Percentiles rank a stretch among this genome's conserved stretches.
phyloP scores from a whole-genome alignment of 306 rosid species.

The Carpinus viminea region DNA sequence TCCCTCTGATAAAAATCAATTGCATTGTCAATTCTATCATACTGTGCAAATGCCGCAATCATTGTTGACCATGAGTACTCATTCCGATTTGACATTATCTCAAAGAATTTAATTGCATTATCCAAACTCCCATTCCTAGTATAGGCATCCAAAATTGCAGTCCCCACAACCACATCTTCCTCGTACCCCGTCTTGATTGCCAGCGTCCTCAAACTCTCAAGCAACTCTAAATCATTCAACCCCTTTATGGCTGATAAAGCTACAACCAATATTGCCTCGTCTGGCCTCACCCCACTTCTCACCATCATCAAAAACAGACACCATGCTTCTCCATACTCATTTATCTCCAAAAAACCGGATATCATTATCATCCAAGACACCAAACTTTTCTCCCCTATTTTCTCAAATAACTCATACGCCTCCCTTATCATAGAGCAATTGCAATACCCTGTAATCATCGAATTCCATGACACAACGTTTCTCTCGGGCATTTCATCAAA shows the following conservation, averaged over 20 bases:
- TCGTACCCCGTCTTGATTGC: slow-evolving; percentile 32
- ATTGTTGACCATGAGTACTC: slow-evolving; percentile 33
- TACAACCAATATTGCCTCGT: slow-evolving; percentile 28
- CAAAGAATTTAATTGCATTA: slow-evolving; percentile 24
- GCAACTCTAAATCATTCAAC: slow-evolving; percentile 24
- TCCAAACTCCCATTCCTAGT: slow-evolving; percentile 33
- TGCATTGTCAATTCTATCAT: slow-evolving; percentile 25
- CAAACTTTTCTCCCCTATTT: slow-evolving; percentile 25
- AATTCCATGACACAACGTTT: slow-evolving; percentile 30
- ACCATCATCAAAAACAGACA: slow-evolving; percentile 21
- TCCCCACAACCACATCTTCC: slow-evolving; percentile 34
- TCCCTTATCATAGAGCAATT: slow-evolving; percentile 22
- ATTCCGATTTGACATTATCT: slow-evolving; percentile 36
- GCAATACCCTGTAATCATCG: slow-evolving; percentile 32
- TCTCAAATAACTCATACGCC: slow-evolving; percentile 32
- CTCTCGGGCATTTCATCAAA: slow-evolving; percentile 36
- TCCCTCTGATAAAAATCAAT: slow-evolving; percentile 28
- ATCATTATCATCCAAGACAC: slow-evolving; percentile 40
- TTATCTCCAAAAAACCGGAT: slow-evolving; percentile 27
- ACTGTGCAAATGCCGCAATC: slow-evolving; percentile 31
- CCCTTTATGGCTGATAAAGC: slow-evolving; percentile 30
- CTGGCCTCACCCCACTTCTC: slow-evolving; percentile 26
- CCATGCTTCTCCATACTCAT: slow-evolving; percentile 24
- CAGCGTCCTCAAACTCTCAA: slow-evolving; percentile 29
- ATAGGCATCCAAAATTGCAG: slow-evolving; percentile 31